Evolutionary conservation across 2,329 filamentous ascomycete species (phyloP), one percentile per base, ranked within the genome.

Genomic region (Calycina marina): DNA sequence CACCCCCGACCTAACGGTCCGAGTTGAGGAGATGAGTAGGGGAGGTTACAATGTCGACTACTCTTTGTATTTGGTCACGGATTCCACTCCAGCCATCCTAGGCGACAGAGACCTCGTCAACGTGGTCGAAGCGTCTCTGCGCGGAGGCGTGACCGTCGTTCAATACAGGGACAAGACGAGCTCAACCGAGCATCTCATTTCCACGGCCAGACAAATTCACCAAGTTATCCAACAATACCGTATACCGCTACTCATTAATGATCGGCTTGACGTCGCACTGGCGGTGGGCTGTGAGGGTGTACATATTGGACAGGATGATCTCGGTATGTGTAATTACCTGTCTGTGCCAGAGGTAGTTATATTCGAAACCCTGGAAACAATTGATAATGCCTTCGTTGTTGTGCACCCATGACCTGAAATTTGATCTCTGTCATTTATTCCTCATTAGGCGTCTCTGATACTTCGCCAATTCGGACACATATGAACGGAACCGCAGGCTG

Each of bases 301-400:
- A 6, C 90, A 96, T 54, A 70, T 96, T 30, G 90, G 90, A 5
- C 88, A 96, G 60, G 86, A 94, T 66, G 88, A 96, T 55, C 77
- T 93, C 63, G 65, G 77, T 81, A 55, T 43, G 65, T 55, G n/a
- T n/a, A n/a, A n/a, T n/a, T n/a, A n/a, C n/a, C 17, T n/a, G 14
- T 9, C 15, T 10, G 30, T 25, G 2, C 4, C 13, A n/a, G n/a
- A n/a, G n/a, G n/a, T n/a, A n/a, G n/a, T n/a, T n/a, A n/a, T n/a
- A n/a, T n/a, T n/a, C n/a, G n/a, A n/a, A n/a, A n/a, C n/a, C n/a
- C n/a, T n/a, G n/a, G n/a, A n/a, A n/a, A n/a, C n/a, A n/a, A n/a
- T n/a, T n/a, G n/a, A n/a, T n/a, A n/a, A n/a, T n/a, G n/a, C n/a
- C n/a, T n/a, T n/a, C n/a, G n/a, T n/a, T n/a, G n/a, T n/a, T n/a